Evolutionary conservation across 2,329 filamentous ascomycete genomes (phyloP).

Genomic region (Penicillium capsulatum): DNA sequence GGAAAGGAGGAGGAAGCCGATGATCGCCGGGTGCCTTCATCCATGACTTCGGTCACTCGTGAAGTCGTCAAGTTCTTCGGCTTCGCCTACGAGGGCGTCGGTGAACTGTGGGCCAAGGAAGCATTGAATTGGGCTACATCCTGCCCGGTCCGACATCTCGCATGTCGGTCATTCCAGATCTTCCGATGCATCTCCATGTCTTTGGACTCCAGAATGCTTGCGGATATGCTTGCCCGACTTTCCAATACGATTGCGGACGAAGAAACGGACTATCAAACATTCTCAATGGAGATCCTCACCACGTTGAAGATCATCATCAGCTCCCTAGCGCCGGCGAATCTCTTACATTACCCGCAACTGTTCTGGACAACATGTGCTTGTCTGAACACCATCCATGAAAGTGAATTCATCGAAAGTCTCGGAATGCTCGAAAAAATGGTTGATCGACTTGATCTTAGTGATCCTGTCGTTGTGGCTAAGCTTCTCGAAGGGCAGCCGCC

Average conservation of each 20-base stretch:
- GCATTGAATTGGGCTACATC: constrained; percentile 95
- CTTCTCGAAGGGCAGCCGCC: constrained; percentile 74
- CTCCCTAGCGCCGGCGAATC: constrained; percentile 71
- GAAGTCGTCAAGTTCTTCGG: constrained; percentile 83
- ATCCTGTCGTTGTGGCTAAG: constrained; percentile 62
- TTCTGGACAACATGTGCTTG: constrained; percentile 99
- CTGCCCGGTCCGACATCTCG: constrained; percentile 89
- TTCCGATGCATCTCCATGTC: constrained; percentile 91
- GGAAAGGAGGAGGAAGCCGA: constrained; percentile 68
- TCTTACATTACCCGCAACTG: constrained; percentile 86
- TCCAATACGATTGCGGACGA: constrained; percentile 98
- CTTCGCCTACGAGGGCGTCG: constrained; percentile 76
- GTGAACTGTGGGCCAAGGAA: constrained; percentile 84
- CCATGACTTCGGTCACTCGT: constrained; percentile 79
- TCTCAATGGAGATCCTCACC: constrained; percentile 95
- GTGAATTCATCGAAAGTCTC: constrained; percentile 85
- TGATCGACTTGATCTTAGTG: constrained; percentile 74
- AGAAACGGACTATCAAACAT: constrained; percentile 88
- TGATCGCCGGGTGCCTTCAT: constrained; percentile 73
- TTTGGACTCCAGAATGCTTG: constrained; percentile 87
- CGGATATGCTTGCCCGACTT: constrained; percentile 89
- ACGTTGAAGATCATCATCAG: constrained; percentile 88
- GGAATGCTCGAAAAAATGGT: constrained; percentile 87
- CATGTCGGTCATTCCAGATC: constrained; percentile 94
- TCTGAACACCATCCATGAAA: constrained; percentile 92